A percentile compares a stretch with the other conserved stretches of the same genome.
Evolutionary conservation across 78 protist species (phyloP).

Genomic region (Planoprotostelium fungivorum): DNA sequence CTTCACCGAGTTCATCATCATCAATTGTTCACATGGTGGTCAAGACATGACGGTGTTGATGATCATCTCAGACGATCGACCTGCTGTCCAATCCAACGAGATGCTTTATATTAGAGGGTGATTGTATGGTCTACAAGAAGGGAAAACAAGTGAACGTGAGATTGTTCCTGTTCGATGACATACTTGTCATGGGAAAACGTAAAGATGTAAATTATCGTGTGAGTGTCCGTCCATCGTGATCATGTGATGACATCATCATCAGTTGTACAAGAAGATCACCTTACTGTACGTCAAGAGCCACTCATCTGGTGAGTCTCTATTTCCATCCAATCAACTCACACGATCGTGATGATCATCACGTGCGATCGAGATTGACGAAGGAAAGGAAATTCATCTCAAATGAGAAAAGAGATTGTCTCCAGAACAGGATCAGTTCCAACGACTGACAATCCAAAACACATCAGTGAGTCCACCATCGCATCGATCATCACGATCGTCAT

Average conservation of each 20-base stretch:
- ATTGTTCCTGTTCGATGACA: neutral
- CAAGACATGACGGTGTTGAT: neutral
- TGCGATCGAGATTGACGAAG: neutral
- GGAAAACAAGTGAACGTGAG: neutral
- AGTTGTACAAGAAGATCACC: neutral
- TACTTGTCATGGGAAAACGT: neutral
- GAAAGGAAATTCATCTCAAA: neutral
- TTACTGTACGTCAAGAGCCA: too few relatives aligned
- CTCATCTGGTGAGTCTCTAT: too few relatives aligned
- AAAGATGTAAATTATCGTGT: neutral
- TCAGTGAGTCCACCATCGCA: neutral
- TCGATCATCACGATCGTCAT: neutral
- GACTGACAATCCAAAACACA: too few relatives aligned
- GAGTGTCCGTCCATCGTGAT: neutral
- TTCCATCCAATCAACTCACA: too few relatives aligned
- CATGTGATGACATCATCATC: neutral
- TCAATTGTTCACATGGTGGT: neutral
- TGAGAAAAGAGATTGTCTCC: neutral
- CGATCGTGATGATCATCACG: too few relatives aligned
- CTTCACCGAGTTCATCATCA: neutral
- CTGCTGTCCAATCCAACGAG: neutral
- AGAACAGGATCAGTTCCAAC: too few relatives aligned
- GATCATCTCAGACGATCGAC: neutral
- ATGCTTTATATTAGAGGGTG: neutral
- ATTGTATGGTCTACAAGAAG: neutral